A percentile compares a stretch with the other conserved stretches of the same genome.
Evolutionary conservation across 2,329 filamentous ascomycete genomes (phyloP).

Genomic region (Ophiosphaerella narmari): DNA sequence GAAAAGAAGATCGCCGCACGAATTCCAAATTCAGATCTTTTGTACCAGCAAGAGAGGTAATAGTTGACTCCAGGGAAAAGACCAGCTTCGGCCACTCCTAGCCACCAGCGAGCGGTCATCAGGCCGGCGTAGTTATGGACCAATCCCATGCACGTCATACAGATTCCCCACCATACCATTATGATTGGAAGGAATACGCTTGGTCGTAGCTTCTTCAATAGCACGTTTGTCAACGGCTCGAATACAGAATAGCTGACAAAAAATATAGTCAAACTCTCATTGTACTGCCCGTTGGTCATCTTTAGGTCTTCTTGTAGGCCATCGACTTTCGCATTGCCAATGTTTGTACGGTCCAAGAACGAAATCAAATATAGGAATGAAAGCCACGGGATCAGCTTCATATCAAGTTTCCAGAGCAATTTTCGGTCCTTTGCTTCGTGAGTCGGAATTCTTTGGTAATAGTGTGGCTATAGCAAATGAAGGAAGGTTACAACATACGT

Average conservation of each 20-base stretch:
- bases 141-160: conserved; percentile 72
- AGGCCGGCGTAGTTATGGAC: conserved; percentile 66
- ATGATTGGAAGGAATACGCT: conserved; percentile 81
- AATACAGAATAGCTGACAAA: conserved; percentile 84
- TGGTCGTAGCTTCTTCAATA: conserved; percentile 76
- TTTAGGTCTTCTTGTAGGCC: conserved; percentile 63
- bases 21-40: conserved; percentile 76
- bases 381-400: conserved; percentile 67
- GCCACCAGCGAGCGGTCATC: conserved; percentile 67
- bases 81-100: conserved; percentile 75
- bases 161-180: conserved; percentile 69
- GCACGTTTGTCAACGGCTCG: conserved; percentile 76
- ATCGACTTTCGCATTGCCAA: conserved; percentile 72
- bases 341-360: conserved; percentile 74
- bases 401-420: conserved; percentile 66
- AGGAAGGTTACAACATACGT: conserved; percentile 53
- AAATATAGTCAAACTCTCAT: conserved; percentile 78
- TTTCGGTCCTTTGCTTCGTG: conserved; percentile 59
- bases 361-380: conserved; percentile 74
- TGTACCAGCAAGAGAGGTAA: conserved; percentile 85
- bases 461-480: not conserved
- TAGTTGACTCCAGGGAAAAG: conserved; percentile 71
- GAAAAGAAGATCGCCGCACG: conserved; percentile 84
- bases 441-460: not conserved
- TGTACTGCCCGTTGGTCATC: conserved; percentile 70